These are phyloP conservation scores for Naganishia kalamii DNA, from an alignment of 768 basidiomycete species.

Conservation along the genomic window DNA sequence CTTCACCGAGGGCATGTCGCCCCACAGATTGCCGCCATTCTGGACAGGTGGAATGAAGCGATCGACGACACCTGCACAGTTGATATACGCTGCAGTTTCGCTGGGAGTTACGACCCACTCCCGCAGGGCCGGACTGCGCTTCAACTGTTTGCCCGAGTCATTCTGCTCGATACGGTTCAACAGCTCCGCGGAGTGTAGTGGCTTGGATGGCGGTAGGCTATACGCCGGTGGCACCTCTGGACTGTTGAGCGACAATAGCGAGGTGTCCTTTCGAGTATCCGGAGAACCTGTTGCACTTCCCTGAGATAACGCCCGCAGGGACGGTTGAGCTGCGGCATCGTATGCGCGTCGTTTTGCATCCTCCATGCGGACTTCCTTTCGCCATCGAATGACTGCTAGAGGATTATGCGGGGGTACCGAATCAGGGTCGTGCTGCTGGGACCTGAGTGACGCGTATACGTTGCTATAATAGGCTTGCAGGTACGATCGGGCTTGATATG, in stretches of 20 bases:
- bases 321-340: conserved; percentile 1
- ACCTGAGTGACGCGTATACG: conserved; percentile 16
- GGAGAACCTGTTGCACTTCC: not conserved
- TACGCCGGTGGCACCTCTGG: not conserved
- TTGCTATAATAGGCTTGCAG: conserved; percentile 24
- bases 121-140: conserved; percentile 1
- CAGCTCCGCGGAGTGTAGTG: conserved; percentile 11
- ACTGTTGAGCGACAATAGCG: not conserved
- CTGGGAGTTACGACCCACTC: conserved; percentile 21
- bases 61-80: conserved; percentile 21
- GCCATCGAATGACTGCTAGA: conserved; percentile 22
- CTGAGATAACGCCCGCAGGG: not conserved
- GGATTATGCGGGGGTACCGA: conserved; percentile 15
- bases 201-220: not conserved
- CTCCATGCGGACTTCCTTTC: conserved; percentile 17
- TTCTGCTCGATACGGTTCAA: conserved; percentile 3
- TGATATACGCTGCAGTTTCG: conserved; percentile 19
- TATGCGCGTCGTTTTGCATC: conserved; percentile 14
- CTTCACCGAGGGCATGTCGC: conserved; percentile 1
- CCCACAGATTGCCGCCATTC: not conserved
- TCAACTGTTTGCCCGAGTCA: not conserved
- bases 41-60: conserved; percentile 17
- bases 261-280: not conserved
- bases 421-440: not conserved
- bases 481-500: conserved; percentile 21